phyloP scores from a whole-genome alignment of 805 yeast genomes.

The Suhomyces sp. region DNA sequence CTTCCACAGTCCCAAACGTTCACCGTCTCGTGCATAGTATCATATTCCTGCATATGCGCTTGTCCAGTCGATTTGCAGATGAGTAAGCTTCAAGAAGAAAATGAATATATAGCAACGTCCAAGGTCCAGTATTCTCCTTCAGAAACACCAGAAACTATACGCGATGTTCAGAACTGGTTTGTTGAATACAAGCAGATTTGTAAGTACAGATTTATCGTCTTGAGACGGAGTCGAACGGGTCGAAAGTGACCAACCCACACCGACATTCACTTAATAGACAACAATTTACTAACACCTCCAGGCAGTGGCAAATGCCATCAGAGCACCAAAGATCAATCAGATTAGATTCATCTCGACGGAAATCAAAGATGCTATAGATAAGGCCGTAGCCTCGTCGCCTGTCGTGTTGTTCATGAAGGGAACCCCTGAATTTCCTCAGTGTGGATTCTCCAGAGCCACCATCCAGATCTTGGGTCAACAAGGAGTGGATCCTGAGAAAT shows the following conservation, averaged over 20 bases:
- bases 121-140: too few relatives aligned
- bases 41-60: conserved; percentile 8
- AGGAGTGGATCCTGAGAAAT: conserved; percentile 94
- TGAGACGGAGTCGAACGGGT: neutral
- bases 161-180: conserved; percentile 20
- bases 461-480: conserved; percentile 91
- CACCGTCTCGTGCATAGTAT: too few relatives aligned
- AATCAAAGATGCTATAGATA: conserved; percentile 78
- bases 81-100: conserved; percentile 6
- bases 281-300: conserved; percentile 2
- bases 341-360: conserved; percentile 67
- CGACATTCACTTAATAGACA: too few relatives aligned
- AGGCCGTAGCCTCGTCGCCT: conserved; percentile 84
- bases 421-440: conserved; percentile 95
- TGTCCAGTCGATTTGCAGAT: conserved; percentile 7
- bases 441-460: conserved; percentile 96
- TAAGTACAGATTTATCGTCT: conserved; percentile 8
- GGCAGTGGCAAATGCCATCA: conserved; percentile 3
- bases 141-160: too few relatives aligned
- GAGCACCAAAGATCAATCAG: conserved; percentile 5
- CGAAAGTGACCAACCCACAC: neutral
- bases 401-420: conserved; percentile 98
- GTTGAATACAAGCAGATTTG: conserved; percentile 13
- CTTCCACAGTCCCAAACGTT: too few relatives aligned
- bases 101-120: conserved; percentile 1